A percentile compares a stretch with the other conserved stretches of the same genome.
These are phyloP conservation scores for Colletotrichum sp. DNA, from an alignment of 2,329 filamentous ascomycete genomes.

Conservation along the genomic window DNA sequence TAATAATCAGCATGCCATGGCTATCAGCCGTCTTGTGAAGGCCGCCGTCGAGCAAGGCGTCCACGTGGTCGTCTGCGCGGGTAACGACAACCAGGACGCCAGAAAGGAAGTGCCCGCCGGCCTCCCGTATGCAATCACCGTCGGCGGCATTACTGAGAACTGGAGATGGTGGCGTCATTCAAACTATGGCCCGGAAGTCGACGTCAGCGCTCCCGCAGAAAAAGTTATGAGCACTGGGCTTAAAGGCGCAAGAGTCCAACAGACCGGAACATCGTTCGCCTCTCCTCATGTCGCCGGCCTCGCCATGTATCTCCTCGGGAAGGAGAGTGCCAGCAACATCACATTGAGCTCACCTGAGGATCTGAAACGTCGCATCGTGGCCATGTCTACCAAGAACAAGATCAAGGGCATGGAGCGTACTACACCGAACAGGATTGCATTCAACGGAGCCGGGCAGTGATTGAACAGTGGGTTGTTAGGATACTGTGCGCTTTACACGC, in stretches of 20 bases:
- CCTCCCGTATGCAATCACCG: conserved; percentile 52
- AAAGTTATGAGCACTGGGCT: conserved; percentile 49
- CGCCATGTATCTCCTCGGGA: conserved; percentile 21
- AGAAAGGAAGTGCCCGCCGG: conserved; percentile 51
- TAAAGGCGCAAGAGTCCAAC: conserved; percentile 42
- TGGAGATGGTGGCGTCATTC: conserved; percentile 50
- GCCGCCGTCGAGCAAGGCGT: conserved; percentile 51
- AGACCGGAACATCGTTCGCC: conserved; percentile 44
- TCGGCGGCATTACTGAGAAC: conserved; percentile 49
- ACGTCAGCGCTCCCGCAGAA: conserved; percentile 57
- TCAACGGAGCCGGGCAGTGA: conserved; percentile 48
- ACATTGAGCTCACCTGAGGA: conserved; percentile 41
- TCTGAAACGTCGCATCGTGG: conserved; percentile 52
- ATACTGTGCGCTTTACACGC: background rate
- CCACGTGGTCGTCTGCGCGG: conserved; percentile 59
- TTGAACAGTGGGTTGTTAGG: background rate
- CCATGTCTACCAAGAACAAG: conserved; percentile 44
- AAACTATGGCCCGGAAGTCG: conserved; percentile 52
- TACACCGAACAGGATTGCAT: conserved; percentile 59
- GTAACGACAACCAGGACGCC: conserved; percentile 48
- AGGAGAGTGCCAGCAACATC: conserved; percentile 36
- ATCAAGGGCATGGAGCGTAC: conserved; percentile 44
- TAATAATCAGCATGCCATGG: too few species aligned
- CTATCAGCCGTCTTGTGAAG: conserved; percentile 36
- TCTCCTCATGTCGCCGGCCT: conserved; percentile 24